Evolutionary conservation across 2,329 filamentous ascomycete genomes (phyloP).

Genomic region (Penicillium janthinellum): DNA sequence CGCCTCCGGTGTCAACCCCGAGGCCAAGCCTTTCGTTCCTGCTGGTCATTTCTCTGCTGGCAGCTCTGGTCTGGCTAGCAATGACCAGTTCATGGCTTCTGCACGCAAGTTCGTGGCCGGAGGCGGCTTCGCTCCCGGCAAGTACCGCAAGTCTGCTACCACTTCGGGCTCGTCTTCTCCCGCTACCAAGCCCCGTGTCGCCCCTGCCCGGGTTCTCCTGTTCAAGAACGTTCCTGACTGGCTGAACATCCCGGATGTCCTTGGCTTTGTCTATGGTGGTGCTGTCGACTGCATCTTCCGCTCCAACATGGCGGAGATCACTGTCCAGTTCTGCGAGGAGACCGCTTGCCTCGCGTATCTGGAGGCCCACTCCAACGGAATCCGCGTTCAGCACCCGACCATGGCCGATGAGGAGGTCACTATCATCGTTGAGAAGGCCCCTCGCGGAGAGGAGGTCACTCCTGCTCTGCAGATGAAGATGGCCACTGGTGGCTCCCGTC

Average conservation of each 20-base stretch:
- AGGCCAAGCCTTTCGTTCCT: neutral
- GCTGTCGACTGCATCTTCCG: slow-evolving; percentile 38
- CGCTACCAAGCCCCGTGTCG: neutral
- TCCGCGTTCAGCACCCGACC: slow-evolving; percentile 42
- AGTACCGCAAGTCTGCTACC: neutral
- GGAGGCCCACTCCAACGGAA: slow-evolving; percentile 40
- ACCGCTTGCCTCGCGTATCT: slow-evolving; percentile 40
- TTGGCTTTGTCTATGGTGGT: slow-evolving; percentile 44
- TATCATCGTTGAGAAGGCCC: neutral
- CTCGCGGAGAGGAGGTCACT: slow-evolving; percentile 32
- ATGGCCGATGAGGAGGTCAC: slow-evolving; percentile 33
- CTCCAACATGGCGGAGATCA: slow-evolving; percentile 27
- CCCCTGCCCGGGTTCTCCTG: slow-evolving; percentile 34
- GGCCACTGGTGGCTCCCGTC: neutral
- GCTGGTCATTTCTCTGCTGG: neutral
- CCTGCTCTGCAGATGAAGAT: slow-evolving; percentile 43
- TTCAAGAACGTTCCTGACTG: slow-evolving; percentile 42
- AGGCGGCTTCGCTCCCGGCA: neutral
- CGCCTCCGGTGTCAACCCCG: neutral
- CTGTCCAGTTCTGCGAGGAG: slow-evolving; percentile 40
- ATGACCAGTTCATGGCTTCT: slow-evolving; percentile 2
- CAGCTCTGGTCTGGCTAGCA: neutral
- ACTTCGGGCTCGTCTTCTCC: neutral
- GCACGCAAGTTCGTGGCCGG: neutral
- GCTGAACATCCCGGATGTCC: slow-evolving; percentile 33